Evolutionary conservation across 352 stramenopile species (phyloP), one percentile per base, ranked within the genome.

Genomic region (Elongisporangium undulatum): DNA sequence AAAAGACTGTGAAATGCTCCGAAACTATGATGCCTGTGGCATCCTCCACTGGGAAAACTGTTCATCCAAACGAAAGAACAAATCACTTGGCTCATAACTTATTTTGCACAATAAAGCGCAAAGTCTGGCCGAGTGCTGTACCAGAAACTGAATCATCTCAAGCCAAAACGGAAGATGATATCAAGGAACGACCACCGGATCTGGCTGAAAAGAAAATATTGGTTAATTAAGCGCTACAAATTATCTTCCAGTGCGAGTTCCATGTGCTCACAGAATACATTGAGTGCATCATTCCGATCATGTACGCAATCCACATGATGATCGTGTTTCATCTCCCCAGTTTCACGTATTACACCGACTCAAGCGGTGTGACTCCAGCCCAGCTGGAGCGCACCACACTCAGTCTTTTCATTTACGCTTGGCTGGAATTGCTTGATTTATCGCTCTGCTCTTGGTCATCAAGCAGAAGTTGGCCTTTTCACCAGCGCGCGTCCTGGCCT

Each of bases 401-500:
- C 2, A 69, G 55, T 10, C 52, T 77, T 6, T 61, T 64, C 17
- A 16, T 67, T 13, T 75, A 70, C 20, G 62, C 58, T 5, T 19
- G 61, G 4, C 26, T 72, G 2, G 67, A 75, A 49, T 21, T 75
- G 2, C 51, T 54, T 4, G 68, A 67, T 64, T 79, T 2, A 0
- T 69, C 4, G 4, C 67, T 19, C 55, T 79, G 21, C 55, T 20
- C 0, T 16, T 53, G 10, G 45, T 74, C 1, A 61, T 79, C 6
- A 64, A 65, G 21, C 49, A 53, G 0, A 64, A 67, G 9, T 63
- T 66, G 6, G 55, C 64, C 1, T 51, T 75, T 50, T 62, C 53
- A 3, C 57, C 68, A 21, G 0, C 69, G 3, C 68, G 68, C 26
- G 62, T 72, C 15, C 38, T 75, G 10, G 64, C 64, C 15, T 79